Base-by-base conservation (phyloP, 768 basidiomycete species). In the Porphyrellus cyaneotinctus region DNA sequence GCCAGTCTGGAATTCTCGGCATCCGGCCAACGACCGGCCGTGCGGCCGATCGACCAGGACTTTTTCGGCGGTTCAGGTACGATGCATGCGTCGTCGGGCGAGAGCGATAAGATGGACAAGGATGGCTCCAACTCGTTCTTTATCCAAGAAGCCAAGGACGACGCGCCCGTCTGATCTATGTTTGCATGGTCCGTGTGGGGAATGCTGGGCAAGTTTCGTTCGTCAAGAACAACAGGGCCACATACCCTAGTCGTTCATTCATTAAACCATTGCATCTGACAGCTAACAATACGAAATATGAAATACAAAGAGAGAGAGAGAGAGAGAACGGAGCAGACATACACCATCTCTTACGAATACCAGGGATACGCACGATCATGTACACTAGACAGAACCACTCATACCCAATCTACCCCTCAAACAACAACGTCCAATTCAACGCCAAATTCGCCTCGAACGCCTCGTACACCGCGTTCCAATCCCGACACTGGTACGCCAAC, bases 401-500 rank as follows among this genome's bases (percentile, higher is more conserved):
- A 26, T 18, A 28, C 38, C 38, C 38, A 7, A 13, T 43, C 58
- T 60, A 51, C 11, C 2, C 6, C 5, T 20, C 37, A 7, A 47
- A 64, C 18, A 48, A 28, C 45, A 65, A 44, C 4, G 54, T 65
- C 35, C 57, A 50, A 33, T 64, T 65, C 33, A 65, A 36, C 11
- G 49, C 63, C 51, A 47, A 47, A 5, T 63, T 65, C 0, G 54
- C 56, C 10, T 64, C 57, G 22, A 61, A 64, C 1, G 54, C 57
- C 7, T 57, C 57, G 15, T 67, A 65, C 33, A 61, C 65, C 26
- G 28, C 43, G 4, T 35, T 15, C 64, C 64, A 65, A 30, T 65
- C 63, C 6, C 55, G 49, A 38, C 65, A 67, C 28, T 52, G 12
- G 26, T 64, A 65, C 38, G 23, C 24, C 45, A 66, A 26, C 18